Evolutionary conservation across 345 rosid species (phyloP), one percentile per base, ranked within the genome.

Genomic region (Lepidium didymum): DNA sequence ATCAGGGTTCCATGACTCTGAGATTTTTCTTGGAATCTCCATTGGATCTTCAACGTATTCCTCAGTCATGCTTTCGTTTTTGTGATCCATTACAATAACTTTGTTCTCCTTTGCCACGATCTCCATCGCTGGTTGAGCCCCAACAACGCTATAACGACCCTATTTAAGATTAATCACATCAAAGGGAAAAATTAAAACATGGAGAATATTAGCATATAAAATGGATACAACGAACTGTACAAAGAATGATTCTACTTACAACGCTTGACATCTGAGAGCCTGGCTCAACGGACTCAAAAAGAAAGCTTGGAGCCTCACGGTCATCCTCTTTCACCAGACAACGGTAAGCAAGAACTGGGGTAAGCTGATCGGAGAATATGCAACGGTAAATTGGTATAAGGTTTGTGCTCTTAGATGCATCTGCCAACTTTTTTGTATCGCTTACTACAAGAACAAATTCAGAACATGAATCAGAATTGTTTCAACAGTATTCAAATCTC

Each of bases 271-370:
- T 51, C 62, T n/a, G 73, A 61, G 65, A 40, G 62, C 92, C 91
- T 14, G 94, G 91, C 78, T 90, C 85, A 12, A 87, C 92, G 1
- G 97, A 81, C 77, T 94, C 97, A 29, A 80, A 94, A 14, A 88
- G 92, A 74, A 94, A 94, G 74, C 96, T 88, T 0, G 99, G 96
- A 56, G 91, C 84, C 37, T 94, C 97, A 34, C 83, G 80, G 57
- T 94, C 95, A 55, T 91, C 91, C 73, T 84, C 96, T 66, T 75
- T 76, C n/a, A 88, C 97, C 73, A 94, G 57, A 75, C 99, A 94
- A 36, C 97, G 85, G 59, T 88, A 91, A 43, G 95, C 99, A 59
- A 85, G 75, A 52, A 94, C 87, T 0, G 96, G 99, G 53, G 92
- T 94, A 10, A 91, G 91, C 59, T 87, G 96, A 72, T 94, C 99